A percentile compares a stretch with the other conserved stretches of the same genome.
Evolutionary conservation across 352 stramenopile species (phyloP).

Genomic region (Phytophthora cajani): DNA sequence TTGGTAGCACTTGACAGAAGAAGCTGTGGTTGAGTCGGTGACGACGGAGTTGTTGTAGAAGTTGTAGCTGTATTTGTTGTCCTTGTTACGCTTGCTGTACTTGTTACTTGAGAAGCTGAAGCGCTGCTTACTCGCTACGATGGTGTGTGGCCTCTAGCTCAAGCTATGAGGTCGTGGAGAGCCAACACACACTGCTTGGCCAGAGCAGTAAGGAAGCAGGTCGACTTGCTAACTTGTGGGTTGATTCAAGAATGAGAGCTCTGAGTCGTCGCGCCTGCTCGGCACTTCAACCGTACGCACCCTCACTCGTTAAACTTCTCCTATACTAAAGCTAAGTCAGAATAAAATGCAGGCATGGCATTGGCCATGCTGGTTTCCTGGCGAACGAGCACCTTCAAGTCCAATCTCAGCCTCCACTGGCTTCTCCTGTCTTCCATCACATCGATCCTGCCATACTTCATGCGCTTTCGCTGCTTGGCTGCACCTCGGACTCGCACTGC

Average conservation of each 20-base stretch:
- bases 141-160: conserved; percentile 1
- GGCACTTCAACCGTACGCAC: neutral
- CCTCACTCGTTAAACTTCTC: neutral
- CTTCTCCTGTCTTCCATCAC: conserved; percentile 7
- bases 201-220: conserved; percentile 10
- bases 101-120: neutral
- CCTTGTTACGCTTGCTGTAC: neutral
- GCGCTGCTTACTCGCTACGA: neutral
- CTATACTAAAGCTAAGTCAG: conserved; percentile 18
- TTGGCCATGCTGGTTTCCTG: conserved; percentile 8
- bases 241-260: conserved; percentile 21
- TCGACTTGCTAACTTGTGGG: conserved; percentile 3
- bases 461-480: neutral
- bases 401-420: neutral
- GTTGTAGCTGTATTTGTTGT: neutral
- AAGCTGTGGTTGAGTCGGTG: neutral
- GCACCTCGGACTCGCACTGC: neutral
- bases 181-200: conserved; percentile 18
- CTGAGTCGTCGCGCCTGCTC: neutral
- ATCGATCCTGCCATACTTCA: neutral
- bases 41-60: neutral
- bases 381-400: neutral
- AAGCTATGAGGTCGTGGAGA: conserved; percentile 9
- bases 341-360: conserved; percentile 16
- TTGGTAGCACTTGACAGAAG: conserved; percentile 8